Conservation (phyloP, 208 protist genomes). For the Endotrypanum monterogeii region DNA sequence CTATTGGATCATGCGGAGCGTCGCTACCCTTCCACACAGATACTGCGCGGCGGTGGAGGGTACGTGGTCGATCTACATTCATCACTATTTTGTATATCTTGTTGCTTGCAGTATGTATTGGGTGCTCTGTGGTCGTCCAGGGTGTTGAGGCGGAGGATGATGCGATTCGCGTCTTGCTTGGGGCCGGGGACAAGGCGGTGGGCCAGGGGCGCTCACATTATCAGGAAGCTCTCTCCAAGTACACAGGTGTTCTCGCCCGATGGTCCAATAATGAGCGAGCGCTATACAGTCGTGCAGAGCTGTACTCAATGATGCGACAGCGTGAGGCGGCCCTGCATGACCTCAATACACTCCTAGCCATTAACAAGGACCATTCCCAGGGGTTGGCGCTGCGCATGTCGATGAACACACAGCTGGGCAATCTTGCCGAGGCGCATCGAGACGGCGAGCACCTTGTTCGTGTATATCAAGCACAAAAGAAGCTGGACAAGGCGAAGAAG, state of each 20-base stretch:
- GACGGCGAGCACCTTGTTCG: conserved; percentile 47
- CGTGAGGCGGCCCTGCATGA: conserved; percentile 47
- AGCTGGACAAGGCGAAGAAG: conserved; percentile 20
- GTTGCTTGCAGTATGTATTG: background rate
- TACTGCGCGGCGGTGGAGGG: background rate
- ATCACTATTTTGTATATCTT: background rate
- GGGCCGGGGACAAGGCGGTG: conserved; percentile 69
- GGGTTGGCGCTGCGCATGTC: conserved; percentile 61
- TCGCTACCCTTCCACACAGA: background rate
- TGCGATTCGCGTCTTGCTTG: conserved; percentile 44
- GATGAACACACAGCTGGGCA: conserved; percentile 52
- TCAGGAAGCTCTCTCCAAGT: conserved; percentile 85
- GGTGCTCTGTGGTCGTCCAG: background rate
- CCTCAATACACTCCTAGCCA: conserved; percentile 52
- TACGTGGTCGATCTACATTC: background rate
- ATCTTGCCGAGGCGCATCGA: conserved; percentile 45
- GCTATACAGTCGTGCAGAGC: conserved; percentile 79
- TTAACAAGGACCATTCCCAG: conserved; percentile 45
- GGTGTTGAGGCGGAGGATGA: conserved; percentile 40
- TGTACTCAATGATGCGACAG: conserved; percentile 69
- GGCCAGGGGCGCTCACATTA: conserved; percentile 67
- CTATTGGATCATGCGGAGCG: background rate
- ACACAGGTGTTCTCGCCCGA: conserved; percentile 70
- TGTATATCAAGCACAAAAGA: conserved; percentile 39
- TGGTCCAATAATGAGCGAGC: conserved; percentile 61